Conservation (phyloP, 2,329 filamentous ascomycete species). For the Hirsutella thompsonii region DNA sequence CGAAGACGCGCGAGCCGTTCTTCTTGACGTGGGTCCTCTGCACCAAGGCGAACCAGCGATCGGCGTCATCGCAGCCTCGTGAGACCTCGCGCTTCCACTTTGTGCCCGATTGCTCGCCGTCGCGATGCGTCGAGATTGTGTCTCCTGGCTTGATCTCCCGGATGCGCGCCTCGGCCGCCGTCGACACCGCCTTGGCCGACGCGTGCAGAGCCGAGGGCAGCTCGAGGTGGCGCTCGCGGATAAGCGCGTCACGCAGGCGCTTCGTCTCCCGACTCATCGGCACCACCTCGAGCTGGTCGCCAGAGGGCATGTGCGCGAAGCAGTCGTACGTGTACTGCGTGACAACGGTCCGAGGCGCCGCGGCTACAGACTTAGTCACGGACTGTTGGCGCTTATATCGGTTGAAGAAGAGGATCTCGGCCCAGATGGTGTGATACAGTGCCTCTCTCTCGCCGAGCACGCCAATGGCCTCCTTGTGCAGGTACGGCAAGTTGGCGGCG, state of each 20-base stretch:
- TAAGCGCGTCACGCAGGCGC: slow-evolving; percentile 15
- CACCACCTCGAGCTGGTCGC: slow-evolving; percentile 29
- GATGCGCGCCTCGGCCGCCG: slow-evolving; percentile 11
- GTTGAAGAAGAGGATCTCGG: slow-evolving; percentile 29
- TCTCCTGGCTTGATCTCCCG: slow-evolving; percentile 28
- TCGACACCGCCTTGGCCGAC: slow-evolving; percentile 10
- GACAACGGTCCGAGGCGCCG: slow-evolving; percentile 41
- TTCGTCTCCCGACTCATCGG: slow-evolving; percentile 14
- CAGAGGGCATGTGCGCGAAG: slow-evolving; percentile 53
- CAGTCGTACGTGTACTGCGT: slow-evolving; percentile 55
- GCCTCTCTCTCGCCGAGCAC: slow-evolving; percentile 22
- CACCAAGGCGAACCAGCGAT: slow-evolving; percentile 61
- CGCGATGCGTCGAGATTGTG: slow-evolving; percentile 33
- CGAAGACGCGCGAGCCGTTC: slow-evolving; percentile 31
- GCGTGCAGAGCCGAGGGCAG: slow-evolving; percentile 10
- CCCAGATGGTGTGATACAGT: slow-evolving; percentile 36
- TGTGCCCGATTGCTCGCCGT: slow-evolving; percentile 32
- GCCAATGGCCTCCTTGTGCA: slow-evolving; percentile 51
- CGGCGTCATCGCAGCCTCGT: slow-evolving; percentile 26
- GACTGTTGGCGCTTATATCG: slow-evolving; percentile 20
- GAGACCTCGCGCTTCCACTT: slow-evolving; percentile 41
- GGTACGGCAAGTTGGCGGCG: slow-evolving; percentile 45
- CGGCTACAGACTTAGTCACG: not conserved
- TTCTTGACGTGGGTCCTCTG: slow-evolving; percentile 34
- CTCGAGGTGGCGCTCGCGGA: slow-evolving; percentile 15